phyloP scores from a whole-genome alignment of 352 stramenopile species.

The Bremia lactucae region DNA sequence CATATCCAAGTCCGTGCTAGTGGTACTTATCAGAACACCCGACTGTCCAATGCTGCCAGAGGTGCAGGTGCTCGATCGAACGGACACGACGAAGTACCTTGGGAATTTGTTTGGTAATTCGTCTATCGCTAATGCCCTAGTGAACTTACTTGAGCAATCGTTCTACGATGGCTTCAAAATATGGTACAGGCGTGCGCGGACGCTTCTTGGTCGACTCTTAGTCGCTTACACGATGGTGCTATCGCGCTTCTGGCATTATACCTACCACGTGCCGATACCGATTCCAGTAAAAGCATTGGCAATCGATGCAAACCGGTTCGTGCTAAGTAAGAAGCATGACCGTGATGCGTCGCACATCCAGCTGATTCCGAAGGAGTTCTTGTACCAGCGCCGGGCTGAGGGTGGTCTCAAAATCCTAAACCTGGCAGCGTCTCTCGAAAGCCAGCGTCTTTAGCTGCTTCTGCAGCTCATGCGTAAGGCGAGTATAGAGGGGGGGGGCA shows the following conservation, averaged over 20 bases:
- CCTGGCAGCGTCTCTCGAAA: not conserved
- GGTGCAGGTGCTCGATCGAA: not conserved
- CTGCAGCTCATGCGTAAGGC: not conserved
- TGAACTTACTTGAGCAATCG: too few relatives aligned
- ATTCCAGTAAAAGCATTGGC: not conserved
- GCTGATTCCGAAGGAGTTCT: not conserved
- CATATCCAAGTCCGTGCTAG: not conserved
- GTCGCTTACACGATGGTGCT: not conserved
- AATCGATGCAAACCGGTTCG: not conserved
- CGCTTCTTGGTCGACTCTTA: not conserved
- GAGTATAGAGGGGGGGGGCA: not conserved
- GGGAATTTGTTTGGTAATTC: not conserved
- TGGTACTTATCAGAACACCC: not conserved
- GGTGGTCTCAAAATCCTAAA: not conserved
- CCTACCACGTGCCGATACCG: not conserved
- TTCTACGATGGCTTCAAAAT: not conserved
- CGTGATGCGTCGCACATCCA: not conserved
- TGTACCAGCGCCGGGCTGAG: not conserved
- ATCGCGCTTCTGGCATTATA: not conserved
- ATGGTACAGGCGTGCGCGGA: not conserved
- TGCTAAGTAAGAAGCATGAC: too few relatives aligned
- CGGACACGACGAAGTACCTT: not conserved
- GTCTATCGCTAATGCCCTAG: not conserved
- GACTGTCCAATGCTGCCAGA: not conserved
- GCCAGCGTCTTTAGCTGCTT: not conserved